Evolutionary conservation across 805 yeast genomes (phyloP).

Genomic region (Diddensiella santjacobensis): DNA sequence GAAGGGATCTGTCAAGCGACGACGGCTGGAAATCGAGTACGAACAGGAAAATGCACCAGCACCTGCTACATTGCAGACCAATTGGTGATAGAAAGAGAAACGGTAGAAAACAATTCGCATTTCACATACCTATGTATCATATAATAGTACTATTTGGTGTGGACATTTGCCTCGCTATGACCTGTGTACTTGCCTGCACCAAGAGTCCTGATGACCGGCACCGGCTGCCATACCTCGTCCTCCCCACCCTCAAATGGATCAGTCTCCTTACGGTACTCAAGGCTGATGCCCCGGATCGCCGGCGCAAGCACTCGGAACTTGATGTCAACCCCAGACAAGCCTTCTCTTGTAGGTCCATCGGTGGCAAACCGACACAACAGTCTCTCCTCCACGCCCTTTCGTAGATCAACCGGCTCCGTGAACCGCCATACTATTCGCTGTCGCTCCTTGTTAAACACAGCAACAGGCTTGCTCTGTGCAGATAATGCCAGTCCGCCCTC

Average conservation of each 20-base stretch:
- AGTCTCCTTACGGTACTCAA: slow-evolving; percentile 11
- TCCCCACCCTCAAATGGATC: slow-evolving; percentile 21
- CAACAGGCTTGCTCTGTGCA: slow-evolving; percentile 89
- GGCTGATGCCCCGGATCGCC: slow-evolving; percentile 1
- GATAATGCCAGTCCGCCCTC: slow-evolving; percentile 54
- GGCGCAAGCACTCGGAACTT: slow-evolving; percentile 27
- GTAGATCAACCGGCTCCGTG: slow-evolving; percentile 34
- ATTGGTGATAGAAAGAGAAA: neutral
- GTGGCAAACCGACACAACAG: slow-evolving; percentile 86
- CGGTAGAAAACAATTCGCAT: neutral
- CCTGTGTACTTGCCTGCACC: slow-evolving; percentile 18
- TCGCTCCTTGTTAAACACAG: slow-evolving; percentile 82
- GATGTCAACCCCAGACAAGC: slow-evolving; percentile 67
- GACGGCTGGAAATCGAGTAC: slow-evolving; percentile 28
- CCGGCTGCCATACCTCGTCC: slow-evolving; percentile 15
- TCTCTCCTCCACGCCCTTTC: slow-evolving; percentile 51
- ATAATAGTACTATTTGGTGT: slow-evolving; percentile 4
- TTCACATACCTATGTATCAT: slow-evolving; percentile 4
- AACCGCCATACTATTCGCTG: slow-evolving; percentile 86
- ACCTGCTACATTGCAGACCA: neutral
- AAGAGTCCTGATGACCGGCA: slow-evolving; percentile 12
- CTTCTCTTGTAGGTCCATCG: slow-evolving; percentile 64
- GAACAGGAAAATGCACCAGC: slow-evolving; percentile 22
- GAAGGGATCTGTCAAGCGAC: slow-evolving; percentile 24
- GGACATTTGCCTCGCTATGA: slow-evolving; percentile 21